phyloP scores from a whole-genome alignment of 2,329 filamentous ascomycete species.

The Verticillium isaacii region DNA sequence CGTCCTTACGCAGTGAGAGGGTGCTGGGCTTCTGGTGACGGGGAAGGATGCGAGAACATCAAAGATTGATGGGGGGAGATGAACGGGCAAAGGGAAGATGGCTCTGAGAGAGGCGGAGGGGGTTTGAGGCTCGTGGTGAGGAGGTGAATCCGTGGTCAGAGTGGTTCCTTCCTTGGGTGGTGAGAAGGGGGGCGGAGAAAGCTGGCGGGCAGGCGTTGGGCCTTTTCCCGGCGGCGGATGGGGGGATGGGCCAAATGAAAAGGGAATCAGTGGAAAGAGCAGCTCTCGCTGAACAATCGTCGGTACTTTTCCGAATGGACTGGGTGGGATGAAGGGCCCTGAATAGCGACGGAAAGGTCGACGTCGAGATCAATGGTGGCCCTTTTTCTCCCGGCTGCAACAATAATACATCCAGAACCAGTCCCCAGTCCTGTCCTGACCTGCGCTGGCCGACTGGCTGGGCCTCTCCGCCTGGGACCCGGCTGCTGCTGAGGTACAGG shows the following conservation, averaged over 20 bases:
- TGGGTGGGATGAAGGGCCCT: neutral
- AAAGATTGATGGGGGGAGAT: neutral
- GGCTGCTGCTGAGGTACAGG: neutral
- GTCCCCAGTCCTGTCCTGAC: neutral
- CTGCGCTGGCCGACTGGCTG: neutral
- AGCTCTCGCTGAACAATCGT: neutral
- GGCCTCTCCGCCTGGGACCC: neutral
- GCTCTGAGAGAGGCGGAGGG: neutral
- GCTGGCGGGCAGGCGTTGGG: neutral
- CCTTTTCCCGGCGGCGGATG: neutral
- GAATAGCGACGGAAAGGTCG: neutral
- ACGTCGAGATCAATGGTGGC: neutral
- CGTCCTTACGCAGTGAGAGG: neutral
- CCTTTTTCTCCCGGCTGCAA: conserved; percentile 1
- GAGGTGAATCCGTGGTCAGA: neutral
- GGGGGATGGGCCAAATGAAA: neutral
- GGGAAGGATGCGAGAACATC: neutral
- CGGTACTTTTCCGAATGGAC: neutral
- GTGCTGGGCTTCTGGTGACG: neutral
- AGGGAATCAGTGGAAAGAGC: neutral
- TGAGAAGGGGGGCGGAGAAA: neutral
- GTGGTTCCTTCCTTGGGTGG: neutral
- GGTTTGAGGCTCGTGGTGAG: neutral
- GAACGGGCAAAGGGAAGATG: neutral
- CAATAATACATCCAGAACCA: neutral